A percentile compares a stretch with the other conserved stretches of the same genome.
Evolutionary conservation across 1,139 yeast species (phyloP).

Genomic region (Kluyveromyces marxianus): DNA sequence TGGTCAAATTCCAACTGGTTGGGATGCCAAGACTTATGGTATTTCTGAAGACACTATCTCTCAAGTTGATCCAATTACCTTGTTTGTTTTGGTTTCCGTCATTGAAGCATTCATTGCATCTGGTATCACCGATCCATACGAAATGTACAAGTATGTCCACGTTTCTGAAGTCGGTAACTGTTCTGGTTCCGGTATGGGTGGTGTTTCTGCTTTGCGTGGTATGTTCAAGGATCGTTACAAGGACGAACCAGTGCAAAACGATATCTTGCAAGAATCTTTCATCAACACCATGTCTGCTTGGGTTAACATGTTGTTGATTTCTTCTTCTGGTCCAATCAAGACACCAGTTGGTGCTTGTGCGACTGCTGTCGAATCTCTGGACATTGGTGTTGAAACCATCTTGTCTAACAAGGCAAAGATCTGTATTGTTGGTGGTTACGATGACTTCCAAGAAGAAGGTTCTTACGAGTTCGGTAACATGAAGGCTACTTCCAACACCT

Average conservation of each 20-base stretch:
- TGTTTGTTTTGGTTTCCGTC: conserved; percentile 87
- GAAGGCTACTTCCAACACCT: conserved; percentile 94
- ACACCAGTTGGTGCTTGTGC: conserved; percentile 99
- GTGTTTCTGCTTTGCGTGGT: conserved; percentile 92
- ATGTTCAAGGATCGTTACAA: conserved; percentile 93
- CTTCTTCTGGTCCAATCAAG: conserved; percentile 98
- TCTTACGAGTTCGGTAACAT: conserved; percentile 96
- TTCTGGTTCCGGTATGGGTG: conserved; percentile 99
- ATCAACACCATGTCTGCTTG: conserved; percentile 99
- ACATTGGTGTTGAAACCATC: conserved; percentile 90
- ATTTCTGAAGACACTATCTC: conserved; percentile 84
- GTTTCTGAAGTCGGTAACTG: conserved; percentile 98
- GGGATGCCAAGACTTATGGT: conserved; percentile 95
- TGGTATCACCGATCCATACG: conserved; percentile 97
- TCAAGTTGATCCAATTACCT: conserved; percentile 94
- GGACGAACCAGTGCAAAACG: conserved; percentile 93
- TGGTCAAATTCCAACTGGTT: conserved; percentile 98
- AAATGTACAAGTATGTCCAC: conserved; percentile 95
- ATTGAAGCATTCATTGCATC: conserved; percentile 89
- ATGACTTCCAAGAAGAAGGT: conserved; percentile 99
- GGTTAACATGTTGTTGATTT: conserved; percentile 95
- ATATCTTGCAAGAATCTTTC: conserved; percentile 93
- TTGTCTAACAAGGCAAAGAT: conserved; percentile 90
- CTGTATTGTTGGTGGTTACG: conserved; percentile 97
- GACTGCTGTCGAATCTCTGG: conserved; percentile 95